Conservation (phyloP, 495 filamentous ascomycete species). For the Aspergillus wentii region DNA sequence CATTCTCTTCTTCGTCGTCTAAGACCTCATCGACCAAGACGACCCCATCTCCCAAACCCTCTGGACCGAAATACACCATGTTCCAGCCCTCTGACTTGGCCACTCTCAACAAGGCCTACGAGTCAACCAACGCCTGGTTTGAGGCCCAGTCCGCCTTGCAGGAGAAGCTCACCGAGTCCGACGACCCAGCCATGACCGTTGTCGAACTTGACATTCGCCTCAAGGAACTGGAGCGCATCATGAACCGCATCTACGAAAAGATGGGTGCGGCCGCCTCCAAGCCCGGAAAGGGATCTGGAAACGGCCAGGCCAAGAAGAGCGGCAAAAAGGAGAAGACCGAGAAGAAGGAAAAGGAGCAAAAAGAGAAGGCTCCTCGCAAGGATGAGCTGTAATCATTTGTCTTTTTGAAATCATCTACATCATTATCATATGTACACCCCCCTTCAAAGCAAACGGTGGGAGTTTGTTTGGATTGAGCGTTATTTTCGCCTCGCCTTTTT, state of each 20-base stretch:
- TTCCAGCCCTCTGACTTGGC: slow-evolving; percentile 54
- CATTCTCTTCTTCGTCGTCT: slow-evolving; percentile 29
- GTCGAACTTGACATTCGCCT: slow-evolving; percentile 54
- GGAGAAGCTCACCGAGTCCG: slow-evolving; percentile 59
- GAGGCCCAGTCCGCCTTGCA: slow-evolving; percentile 61
- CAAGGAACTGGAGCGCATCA: slow-evolving; percentile 62
- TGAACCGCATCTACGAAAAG: slow-evolving; percentile 64
- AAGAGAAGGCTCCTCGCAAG: slow-evolving; percentile 24
- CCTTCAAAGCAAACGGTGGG: no score
- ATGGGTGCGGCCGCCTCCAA: slow-evolving; percentile 31
- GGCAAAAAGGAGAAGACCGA: slow-evolving; percentile 49
- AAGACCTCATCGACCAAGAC: slow-evolving; percentile 24
- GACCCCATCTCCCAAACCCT: slow-evolving; percentile 25
- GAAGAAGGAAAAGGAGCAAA: slow-evolving; percentile 27
- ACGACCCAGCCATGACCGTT: slow-evolving; percentile 64
- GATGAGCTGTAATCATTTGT: slow-evolving; percentile 37
- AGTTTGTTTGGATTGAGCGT: slow-evolving; percentile 10
- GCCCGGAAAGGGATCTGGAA: slow-evolving; percentile 8
- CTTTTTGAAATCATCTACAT: no score
- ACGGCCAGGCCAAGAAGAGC: slow-evolving; percentile 30
- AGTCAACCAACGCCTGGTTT: slow-evolving; percentile 55
- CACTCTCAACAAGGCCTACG: slow-evolving; percentile 29
- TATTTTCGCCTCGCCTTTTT: slow-evolving; percentile 3
- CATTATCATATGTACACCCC: no score
- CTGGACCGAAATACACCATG: slow-evolving; percentile 34